Evolutionary conservation across 208 protist species (phyloP).

Genomic region (Leishmania gerbilli): DNA sequence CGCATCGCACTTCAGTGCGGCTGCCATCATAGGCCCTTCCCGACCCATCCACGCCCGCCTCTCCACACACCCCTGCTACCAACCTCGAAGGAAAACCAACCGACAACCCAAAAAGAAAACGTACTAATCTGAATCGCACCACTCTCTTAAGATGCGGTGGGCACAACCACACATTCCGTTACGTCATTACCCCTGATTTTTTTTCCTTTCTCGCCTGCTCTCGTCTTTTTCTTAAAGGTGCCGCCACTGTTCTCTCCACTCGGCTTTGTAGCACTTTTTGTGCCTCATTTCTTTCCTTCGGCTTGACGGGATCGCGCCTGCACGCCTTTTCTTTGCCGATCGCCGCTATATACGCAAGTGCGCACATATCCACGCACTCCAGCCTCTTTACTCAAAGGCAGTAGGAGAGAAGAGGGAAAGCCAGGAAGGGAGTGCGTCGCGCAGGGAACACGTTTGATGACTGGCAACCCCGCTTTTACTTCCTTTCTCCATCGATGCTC

Average conservation of each 20-base stretch:
- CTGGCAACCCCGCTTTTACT: not conserved
- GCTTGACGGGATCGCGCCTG: not conserved
- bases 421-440: not conserved
- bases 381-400: not conserved
- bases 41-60: not conserved
- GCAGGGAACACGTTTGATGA: not conserved
- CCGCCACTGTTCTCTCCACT: not conserved
- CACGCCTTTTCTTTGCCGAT: not conserved
- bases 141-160: not conserved
- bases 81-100: not conserved
- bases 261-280: not conserved
- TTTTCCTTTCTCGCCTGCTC: not conserved
- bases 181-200: not conserved
- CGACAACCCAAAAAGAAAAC: not conserved
- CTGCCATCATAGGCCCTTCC: not conserved
- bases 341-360: not conserved
- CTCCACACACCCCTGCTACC: not conserved
- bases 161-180: not conserved
- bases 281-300: not conserved
- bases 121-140: not conserved
- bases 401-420: not conserved
- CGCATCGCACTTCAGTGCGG: not conserved
- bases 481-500: constrained; percentile 11
- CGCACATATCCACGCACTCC: not conserved
- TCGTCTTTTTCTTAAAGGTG: not conserved